phyloP scores from a whole-genome alignment of 2,329 filamentous ascomycete species.

The Rhynchosporium graminicola region DNA sequence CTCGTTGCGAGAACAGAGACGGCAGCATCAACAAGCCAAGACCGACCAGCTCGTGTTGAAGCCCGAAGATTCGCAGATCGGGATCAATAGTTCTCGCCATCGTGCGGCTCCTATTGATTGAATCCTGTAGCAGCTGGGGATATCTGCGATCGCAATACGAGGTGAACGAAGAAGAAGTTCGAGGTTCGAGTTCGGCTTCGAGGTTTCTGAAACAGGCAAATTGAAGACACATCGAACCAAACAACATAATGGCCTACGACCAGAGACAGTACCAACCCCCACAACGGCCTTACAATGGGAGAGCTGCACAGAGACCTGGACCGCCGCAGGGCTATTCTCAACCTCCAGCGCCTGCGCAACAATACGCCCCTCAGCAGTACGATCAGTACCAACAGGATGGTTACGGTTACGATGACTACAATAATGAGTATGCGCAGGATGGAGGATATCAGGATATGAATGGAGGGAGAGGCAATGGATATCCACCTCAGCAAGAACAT shows the following conservation, averaged over 20 bases:
- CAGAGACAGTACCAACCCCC: constrained; percentile 37
- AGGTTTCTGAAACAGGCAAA: not conserved
- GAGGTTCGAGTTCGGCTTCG: not conserved
- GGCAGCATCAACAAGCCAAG: not conserved
- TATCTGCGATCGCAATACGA: not conserved
- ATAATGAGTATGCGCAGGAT: constrained; percentile 34
- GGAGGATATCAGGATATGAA: constrained; percentile 35
- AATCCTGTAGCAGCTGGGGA: constrained; percentile 2
- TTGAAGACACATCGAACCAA: not conserved
- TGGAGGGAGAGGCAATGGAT: constrained; percentile 34
- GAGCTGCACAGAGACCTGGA: constrained; percentile 34
- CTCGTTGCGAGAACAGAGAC: constrained; percentile 8
- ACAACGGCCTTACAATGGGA: constrained; percentile 38
- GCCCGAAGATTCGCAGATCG: not conserved
- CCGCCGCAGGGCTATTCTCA: constrained; percentile 36
- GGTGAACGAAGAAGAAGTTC: constrained; percentile 6
- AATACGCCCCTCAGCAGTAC: constrained; percentile 66
- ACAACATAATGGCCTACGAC: constrained; percentile 39
- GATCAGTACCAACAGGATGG: constrained; percentile 38
- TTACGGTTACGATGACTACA: constrained; percentile 37
- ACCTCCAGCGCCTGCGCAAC: constrained; percentile 40
- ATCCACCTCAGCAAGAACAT: constrained; percentile 37
- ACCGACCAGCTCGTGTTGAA: not conserved
- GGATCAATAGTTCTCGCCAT: not conserved
- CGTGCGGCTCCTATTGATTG: constrained; percentile 13